Conservation (phyloP, 2,329 filamentous ascomycete species). For the Cephalotrichum gorgonifer region DNA sequence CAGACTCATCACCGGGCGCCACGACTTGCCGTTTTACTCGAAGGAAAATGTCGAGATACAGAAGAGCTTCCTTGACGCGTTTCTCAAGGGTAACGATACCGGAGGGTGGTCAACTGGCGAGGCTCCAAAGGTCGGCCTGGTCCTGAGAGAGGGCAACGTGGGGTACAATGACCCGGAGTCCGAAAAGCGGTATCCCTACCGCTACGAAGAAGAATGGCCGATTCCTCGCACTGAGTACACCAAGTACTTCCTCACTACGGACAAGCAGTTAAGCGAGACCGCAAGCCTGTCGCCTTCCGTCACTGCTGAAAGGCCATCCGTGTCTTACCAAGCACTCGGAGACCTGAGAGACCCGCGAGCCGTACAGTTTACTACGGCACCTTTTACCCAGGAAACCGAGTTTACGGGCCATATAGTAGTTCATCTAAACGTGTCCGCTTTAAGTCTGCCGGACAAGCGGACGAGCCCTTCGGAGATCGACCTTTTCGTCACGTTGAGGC, state of each 20-base stretch:
- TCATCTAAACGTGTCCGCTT: constrained; percentile 51
- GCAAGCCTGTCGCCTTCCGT: no score
- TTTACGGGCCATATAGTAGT: constrained; percentile 59
- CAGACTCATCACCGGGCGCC: constrained; percentile 57
- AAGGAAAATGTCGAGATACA: constrained; percentile 58
- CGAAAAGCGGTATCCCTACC: constrained; percentile 43
- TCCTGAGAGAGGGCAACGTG: constrained; percentile 55
- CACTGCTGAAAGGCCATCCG: constrained; percentile 21
- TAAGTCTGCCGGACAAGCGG: constrained; percentile 34
- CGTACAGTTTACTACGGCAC: constrained; percentile 45
- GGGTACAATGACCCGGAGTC: constrained; percentile 50
- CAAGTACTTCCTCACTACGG: constrained; percentile 46
- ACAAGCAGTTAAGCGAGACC: no score
- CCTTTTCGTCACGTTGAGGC: constrained; percentile 51
- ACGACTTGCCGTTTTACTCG: constrained; percentile 66
- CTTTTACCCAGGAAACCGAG: constrained; percentile 53
- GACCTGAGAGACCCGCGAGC: constrained; percentile 40
- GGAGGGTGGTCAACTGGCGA: constrained; percentile 44
- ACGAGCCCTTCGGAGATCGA: constrained; percentile 42
- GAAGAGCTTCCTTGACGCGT: constrained; percentile 57
- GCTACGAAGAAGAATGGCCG: constrained; percentile 55
- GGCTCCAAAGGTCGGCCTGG: constrained; percentile 47
- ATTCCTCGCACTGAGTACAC: constrained; percentile 42
- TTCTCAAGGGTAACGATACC: constrained; percentile 56
- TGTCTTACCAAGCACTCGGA: constrained; percentile 51